A percentile compares a stretch with the other conserved stretches of the same genome.
phyloP scores from a whole-genome alignment of 2,329 filamentous ascomycete genomes.

The Alternaria conjuncta region DNA sequence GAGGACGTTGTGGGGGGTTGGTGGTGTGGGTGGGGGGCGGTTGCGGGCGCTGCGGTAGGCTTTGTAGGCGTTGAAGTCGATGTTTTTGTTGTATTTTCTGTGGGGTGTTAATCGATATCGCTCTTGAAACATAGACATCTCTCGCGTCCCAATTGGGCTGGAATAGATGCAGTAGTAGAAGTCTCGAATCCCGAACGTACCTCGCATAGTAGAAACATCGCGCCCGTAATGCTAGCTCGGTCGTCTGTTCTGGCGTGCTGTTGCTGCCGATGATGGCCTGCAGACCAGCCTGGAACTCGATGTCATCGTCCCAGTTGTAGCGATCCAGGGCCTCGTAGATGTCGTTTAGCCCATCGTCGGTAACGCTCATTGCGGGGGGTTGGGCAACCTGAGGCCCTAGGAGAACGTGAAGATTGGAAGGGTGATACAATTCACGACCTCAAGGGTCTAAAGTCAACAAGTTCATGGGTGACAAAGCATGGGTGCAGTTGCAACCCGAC shows the following conservation, averaged over 20 bases:
- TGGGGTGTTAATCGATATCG: neutral
- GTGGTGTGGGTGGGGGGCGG: constrained; percentile 27
- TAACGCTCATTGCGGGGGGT: constrained; percentile 31
- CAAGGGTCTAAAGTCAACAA: neutral
- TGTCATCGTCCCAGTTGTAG: constrained; percentile 72
- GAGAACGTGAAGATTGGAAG: neutral
- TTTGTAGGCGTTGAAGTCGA: constrained; percentile 74
- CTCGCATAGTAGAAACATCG: constrained; percentile 72
- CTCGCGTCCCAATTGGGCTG: too few relatives aligned
- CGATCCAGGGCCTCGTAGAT: constrained; percentile 67
- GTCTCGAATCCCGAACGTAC: constrained; percentile 27
- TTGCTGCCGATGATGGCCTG: constrained; percentile 67
- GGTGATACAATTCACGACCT: neutral
- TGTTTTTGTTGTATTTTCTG: constrained; percentile 54
- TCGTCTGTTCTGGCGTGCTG: constrained; percentile 60
- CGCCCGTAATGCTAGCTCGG: constrained; percentile 68
- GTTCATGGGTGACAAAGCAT: neutral
- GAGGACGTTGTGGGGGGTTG: constrained; percentile 23
- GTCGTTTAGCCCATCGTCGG: constrained; percentile 31
- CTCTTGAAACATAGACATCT: too few relatives aligned
- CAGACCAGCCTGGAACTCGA: constrained; percentile 72
- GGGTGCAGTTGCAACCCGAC: neutral
- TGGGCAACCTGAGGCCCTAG: neutral
- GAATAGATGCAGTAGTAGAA: too few relatives aligned
- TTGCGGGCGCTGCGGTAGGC: constrained; percentile 60